Conservation (phyloP, 139 green algal species). For the Microglena sp. region DNA sequence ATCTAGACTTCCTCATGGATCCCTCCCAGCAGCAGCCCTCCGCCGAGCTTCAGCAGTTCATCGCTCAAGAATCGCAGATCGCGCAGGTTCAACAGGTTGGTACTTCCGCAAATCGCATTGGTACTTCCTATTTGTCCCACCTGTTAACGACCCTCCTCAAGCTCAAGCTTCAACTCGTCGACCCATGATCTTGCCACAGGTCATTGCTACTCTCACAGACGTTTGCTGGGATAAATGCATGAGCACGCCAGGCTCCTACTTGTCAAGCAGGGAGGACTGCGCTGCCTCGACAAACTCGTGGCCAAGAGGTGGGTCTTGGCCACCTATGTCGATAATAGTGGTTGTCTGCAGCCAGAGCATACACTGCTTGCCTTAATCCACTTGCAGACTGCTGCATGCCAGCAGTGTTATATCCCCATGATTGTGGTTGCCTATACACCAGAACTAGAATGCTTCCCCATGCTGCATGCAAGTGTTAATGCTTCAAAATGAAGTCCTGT, state of each 20-base stretch:
- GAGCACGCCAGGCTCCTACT: slow-evolving; percentile 31
- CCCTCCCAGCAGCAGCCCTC: background rate
- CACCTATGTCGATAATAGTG: background rate
- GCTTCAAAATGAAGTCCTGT: no score
- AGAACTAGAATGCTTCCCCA: no score
- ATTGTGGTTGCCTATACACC: no score
- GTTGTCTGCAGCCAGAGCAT: background rate
- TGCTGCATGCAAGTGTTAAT: no score
- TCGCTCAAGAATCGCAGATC: slow-evolving; percentile 32
- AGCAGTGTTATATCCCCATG: no score
- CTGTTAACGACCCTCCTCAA: no score
- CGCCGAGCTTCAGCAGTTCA: slow-evolving; percentile 13
- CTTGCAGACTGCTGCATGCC: background rate
- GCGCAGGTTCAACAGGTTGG: slow-evolving; percentile 56
- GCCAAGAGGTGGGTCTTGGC: no score
- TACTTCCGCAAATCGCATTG: no score
- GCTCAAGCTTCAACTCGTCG: no score
- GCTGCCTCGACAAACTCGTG: slow-evolving; percentile 45
- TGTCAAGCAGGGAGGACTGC: slow-evolving; percentile 43
- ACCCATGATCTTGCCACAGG: slow-evolving; percentile 14
- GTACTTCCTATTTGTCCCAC: no score
- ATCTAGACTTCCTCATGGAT: no score
- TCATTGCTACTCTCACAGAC: slow-evolving; percentile 40
- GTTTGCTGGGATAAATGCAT: slow-evolving; percentile 62
- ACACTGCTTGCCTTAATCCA: background rate